phyloP scores from a whole-genome alignment of 2,329 filamentous ascomycete species.

The Penicillium crustosum region DNA sequence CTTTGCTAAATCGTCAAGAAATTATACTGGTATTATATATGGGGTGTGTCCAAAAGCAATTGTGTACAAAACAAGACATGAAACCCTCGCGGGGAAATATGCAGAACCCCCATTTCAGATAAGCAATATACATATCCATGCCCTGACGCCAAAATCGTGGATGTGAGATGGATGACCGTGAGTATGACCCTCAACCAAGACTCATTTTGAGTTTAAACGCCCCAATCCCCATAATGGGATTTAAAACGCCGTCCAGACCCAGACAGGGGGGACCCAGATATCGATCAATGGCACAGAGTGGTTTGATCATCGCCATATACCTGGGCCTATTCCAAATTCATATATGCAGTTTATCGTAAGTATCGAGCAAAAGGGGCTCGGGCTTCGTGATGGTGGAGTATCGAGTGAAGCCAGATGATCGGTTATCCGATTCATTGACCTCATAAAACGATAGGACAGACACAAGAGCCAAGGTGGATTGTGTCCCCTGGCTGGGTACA shows the following conservation, averaged over 20 bases:
- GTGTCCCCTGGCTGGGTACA: slow-evolving; percentile 3
- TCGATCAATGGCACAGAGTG: not conserved
- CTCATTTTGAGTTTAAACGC: not conserved
- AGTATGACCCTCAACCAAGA: not conserved
- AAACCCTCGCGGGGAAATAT: slow-evolving; percentile 2
- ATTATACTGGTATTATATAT: slow-evolving; percentile 1
- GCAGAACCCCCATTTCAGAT: not conserved
- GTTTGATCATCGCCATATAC: slow-evolving; percentile 1
- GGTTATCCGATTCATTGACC: not conserved
- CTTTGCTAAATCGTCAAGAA: not conserved
- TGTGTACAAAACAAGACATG: slow-evolving; percentile 13
- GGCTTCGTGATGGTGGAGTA: slow-evolving; percentile 3
- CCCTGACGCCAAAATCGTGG: slow-evolving; percentile 7
- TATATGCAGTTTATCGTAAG: slow-evolving; percentile 11
- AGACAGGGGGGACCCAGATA: not conserved
- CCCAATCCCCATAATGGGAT: not conserved
- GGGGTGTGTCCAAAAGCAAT: slow-evolving; percentile 5
- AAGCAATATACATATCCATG: slow-evolving; percentile 10
- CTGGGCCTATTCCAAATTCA: slow-evolving; percentile 3
- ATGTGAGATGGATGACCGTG: not conserved
- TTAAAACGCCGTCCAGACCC: slow-evolving; percentile 7
- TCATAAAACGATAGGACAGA: slow-evolving; percentile 12
- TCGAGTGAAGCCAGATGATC: not conserved
- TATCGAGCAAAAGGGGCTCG: slow-evolving; percentile 8
- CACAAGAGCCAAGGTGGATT: slow-evolving; percentile 14